Evolutionary conservation across 1,139 yeast genomes (phyloP), one percentile per base, ranked within the genome.

Genomic region (Nadsonia starkeyi-henricii): DNA sequence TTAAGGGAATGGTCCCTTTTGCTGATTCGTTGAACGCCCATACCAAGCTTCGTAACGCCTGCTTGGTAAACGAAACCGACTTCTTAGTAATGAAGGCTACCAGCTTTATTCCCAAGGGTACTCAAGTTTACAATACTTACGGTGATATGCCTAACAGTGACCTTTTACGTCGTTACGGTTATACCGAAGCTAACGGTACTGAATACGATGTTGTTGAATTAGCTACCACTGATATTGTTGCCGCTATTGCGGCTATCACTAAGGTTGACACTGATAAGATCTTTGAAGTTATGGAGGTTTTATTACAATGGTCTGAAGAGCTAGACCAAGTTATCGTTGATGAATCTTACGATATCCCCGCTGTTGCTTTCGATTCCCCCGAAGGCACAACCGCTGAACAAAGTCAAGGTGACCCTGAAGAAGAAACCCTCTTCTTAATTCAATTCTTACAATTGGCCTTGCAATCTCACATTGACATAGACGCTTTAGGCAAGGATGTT

Each of bases 11-110:
- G 95, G 88, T 88, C 5, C 95, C 97, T 0, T 68, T 88, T 48
- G 97, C 97, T 0, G 97, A 91, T 59, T 79, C 85, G 26, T 67
- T 91, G 52, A 91, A 91, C 59, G 89, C 96, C 0, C 91, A 88
- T 59, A 82, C 95, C 0, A 72, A 73, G 18, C 69, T 74, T n/a
- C 80, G 79, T 59, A 89, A 91, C 62, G 95, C 96, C 3, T 75
- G 78, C 50, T 67, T 86, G 51, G 57, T 63, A 57, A 57, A 59
- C 18, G 58, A 52, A 2, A 55, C 53, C 58, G 69, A 66, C 39
- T 69, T 66, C 1, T 67, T 88, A 45, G 77, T 77, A 9, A 85
- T 91, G 91, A 72, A 73, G 46, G 75, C 95, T 2, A 76, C 77
- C n/a, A 75, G 73, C 50, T 64, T 68, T 2, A 89, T 91, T 42